A percentile compares a stretch with the other conserved stretches of the same genome.
phyloP scores from a whole-genome alignment of 2,329 filamentous ascomycete genomes.

The Acrocalymma vagum region DNA sequence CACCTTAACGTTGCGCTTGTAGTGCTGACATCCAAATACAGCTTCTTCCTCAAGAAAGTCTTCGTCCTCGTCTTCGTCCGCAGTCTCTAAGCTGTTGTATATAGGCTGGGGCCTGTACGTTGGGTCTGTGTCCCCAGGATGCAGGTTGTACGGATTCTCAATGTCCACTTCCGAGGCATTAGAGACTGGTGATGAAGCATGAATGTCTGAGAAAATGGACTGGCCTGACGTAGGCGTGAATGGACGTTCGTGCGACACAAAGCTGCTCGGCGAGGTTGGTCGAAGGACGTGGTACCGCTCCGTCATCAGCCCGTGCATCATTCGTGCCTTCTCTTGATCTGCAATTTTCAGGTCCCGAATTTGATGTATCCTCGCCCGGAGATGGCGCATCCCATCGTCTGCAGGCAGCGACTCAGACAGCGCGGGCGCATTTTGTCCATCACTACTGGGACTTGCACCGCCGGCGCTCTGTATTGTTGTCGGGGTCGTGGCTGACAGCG shows the following conservation, averaged over 20 bases:
- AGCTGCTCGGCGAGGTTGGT: conserved; percentile 48
- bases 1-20: conserved; percentile 93
- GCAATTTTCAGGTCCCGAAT: conserved; percentile 54
- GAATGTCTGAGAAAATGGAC: conserved; percentile 43
- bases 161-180: conserved; percentile 41
- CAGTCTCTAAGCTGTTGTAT: conserved; percentile 44
- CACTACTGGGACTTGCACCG: conserved; percentile 8
- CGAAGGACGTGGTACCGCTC: conserved; percentile 53
- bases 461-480: conserved; percentile 16
- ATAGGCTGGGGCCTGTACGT: conserved; percentile 33
- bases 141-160: conserved; percentile 45
- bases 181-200: conserved; percentile 44
- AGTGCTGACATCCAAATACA: conserved; percentile 84
- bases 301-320: conserved; percentile 60
- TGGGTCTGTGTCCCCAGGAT: conserved; percentile 40
- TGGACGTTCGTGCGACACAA: conserved; percentile 47
- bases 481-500: conserved; percentile 32
- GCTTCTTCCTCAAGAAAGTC: conserved; percentile 57
- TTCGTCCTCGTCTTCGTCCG: conserved; percentile 57
- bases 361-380: conserved; percentile 57
- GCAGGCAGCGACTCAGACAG: conserved; percentile 53
- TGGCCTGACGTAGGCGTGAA: conserved; percentile 46
- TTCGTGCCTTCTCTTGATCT: conserved; percentile 58
- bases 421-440: conserved; percentile 31
- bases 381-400: conserved; percentile 59